Evolutionary conservation across 2,329 filamentous ascomycete species (phyloP).

Genomic region (Botrytis hyacinthi): DNA sequence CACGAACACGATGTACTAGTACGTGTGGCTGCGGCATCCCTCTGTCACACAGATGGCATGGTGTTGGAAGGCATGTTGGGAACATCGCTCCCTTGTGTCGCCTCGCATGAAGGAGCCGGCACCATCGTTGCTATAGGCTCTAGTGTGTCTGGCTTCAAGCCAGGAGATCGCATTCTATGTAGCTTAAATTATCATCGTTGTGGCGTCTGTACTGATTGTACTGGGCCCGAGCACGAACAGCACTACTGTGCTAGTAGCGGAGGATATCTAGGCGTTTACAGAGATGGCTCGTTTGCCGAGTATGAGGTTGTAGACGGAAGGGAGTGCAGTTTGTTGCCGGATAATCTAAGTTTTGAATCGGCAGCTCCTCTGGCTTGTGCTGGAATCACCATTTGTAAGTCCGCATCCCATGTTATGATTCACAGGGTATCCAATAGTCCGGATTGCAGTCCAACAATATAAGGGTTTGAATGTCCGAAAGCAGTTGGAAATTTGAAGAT

Average conservation of each 20-base stretch:
- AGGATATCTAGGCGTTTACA: conserved; percentile 49
- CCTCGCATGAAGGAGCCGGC: conserved; percentile 42
- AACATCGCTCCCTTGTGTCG: conserved; percentile 50
- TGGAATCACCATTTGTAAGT: conserved; percentile 41
- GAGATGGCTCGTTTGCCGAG: conserved; percentile 56
- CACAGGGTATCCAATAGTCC: no score
- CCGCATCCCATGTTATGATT: background rate
- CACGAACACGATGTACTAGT: conserved; percentile 54
- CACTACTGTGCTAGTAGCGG: conserved; percentile 52
- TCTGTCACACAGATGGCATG: conserved; percentile 63
- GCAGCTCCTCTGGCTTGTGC: conserved; percentile 59
- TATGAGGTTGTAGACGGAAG: conserved; percentile 52
- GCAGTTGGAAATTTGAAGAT: no score
- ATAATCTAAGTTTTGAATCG: conserved; percentile 47
- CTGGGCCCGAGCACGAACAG: conserved; percentile 45
- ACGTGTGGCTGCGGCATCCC: conserved; percentile 54
- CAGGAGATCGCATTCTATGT: conserved; percentile 50
- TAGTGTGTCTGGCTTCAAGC: conserved; percentile 35
- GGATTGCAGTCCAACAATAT: no score
- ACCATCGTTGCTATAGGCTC: conserved; percentile 38
- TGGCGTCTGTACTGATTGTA: conserved; percentile 52
- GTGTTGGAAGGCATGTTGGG: conserved; percentile 50
- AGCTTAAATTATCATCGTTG: conserved; percentile 54
- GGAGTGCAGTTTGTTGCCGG: conserved; percentile 47
- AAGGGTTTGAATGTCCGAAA: no score